Base-by-base conservation (phyloP, 2,329 filamentous ascomycete genomes). In the Sporothrix pallida region DNA sequence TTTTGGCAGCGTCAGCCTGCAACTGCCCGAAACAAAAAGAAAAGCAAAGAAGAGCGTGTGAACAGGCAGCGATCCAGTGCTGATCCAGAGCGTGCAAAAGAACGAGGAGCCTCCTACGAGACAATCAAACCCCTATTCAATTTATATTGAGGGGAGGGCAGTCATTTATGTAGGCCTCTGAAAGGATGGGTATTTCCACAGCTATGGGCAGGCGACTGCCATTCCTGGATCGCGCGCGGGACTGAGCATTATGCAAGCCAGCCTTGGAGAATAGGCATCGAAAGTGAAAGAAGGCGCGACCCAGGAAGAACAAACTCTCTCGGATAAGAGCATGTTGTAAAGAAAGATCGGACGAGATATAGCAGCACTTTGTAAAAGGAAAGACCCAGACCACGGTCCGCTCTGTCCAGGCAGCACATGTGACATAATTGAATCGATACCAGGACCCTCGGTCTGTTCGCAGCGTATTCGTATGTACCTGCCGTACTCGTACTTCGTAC, bases 401-500 rank as follows among this genome's bases (percentile, higher is more conserved):
- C 12, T 56, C 70, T 37, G 13, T 7, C 70, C 46, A 68, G 46
- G 65, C 65, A 68, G 70, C 56, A 58, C 69, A 31, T 71, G 70
- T 71, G 56, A 62, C 69, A 62, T 71, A 71, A 71, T 71, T 37
- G 31, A 26, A 23, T 50, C 52, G 23, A 26, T 26, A 26, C 23
- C 31, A 37, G 31, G 31, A 37, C 31, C 4, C 31, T 37, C 31
- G 31, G 31, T 37, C 23, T 37, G 26, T 12, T 56, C 52, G 6
- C 20, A 26, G 31, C 31, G 31, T 37, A 37, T 37, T 37, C 31
- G 31, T 37, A 37, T 37, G 9, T 63, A 44, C 23, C 37, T 44
- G 15, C 58, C 60, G 37, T 63, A 63, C 23, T 42, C 56, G 48
- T 46, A 42, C 31, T 65, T n/a, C 23, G 20, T 37, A 48, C 37